These are phyloP conservation scores for Calonectria fujianensis DNA, from an alignment of 2,329 filamentous ascomycete genomes.

Conservation along the genomic window DNA sequence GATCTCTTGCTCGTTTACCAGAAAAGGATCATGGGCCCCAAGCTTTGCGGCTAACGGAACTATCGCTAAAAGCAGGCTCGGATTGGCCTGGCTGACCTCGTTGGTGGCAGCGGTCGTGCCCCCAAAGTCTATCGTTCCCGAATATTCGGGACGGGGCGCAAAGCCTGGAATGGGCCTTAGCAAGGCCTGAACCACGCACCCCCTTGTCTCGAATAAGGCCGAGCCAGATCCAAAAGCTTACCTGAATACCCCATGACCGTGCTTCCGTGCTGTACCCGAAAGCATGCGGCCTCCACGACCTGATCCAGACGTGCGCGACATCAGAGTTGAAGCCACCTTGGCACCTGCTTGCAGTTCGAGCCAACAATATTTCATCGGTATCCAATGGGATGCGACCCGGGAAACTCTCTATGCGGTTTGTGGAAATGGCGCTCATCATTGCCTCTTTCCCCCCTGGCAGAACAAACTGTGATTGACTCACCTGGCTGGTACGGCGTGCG, in stretches of 20 bases:
- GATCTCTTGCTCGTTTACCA: constrained; percentile 2
- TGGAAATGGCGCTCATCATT: neutral
- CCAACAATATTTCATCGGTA: neutral
- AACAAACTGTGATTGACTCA: neutral
- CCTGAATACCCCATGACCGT: constrained; percentile 1
- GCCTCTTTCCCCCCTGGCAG: neutral
- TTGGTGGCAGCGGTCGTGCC: constrained; percentile 20
- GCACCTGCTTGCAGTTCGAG: neutral
- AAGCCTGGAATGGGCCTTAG: constrained; percentile 9
- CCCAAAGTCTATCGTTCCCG: neutral
- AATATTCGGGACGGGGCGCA: constrained; percentile 13
- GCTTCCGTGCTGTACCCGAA: neutral
- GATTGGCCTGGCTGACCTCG: neutral
- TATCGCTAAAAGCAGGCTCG: neutral
- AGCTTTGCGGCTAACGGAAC: neutral
- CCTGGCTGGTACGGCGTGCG: neutral
- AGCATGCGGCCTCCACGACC: neutral
- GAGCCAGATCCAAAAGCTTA: constrained; percentile 11
- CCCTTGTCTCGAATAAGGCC: constrained; percentile 10
- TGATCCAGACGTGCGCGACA: neutral
- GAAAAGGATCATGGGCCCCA: neutral
- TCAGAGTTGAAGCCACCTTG: constrained; percentile 8
- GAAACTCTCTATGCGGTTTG: neutral
- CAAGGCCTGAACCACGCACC: neutral
- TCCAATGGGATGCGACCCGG: neutral